Conservation (phyloP, 1,284 basidiomycete species). For the Irpex lacteus region DNA sequence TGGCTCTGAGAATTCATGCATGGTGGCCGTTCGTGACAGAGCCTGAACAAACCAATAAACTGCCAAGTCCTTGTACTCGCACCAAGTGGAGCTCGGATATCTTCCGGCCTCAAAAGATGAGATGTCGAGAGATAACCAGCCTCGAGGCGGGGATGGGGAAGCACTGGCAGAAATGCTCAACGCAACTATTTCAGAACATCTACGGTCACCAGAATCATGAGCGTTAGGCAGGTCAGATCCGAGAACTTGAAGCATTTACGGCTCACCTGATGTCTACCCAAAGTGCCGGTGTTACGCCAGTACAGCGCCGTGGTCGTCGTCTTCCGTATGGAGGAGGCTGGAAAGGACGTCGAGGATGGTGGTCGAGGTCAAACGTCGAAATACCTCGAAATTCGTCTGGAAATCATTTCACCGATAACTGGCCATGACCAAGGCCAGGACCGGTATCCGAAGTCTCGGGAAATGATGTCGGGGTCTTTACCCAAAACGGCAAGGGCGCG, state of each 20-base stretch:
- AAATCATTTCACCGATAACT: not conserved
- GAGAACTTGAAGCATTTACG: not conserved
- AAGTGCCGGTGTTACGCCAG: not conserved
- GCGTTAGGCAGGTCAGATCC: not conserved
- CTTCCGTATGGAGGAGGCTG: not conserved
- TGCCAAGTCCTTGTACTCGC: not conserved
- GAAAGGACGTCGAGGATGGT: not conserved
- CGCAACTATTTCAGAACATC: not conserved
- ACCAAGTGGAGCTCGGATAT: not conserved
- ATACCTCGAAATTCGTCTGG: not conserved
- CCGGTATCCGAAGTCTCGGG: not conserved
- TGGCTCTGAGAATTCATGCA: constrained; percentile 26
- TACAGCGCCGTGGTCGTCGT: not conserved
- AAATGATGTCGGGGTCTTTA: not conserved
- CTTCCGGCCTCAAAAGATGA: not conserved
- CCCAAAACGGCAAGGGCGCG: not conserved
- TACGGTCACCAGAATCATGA: not conserved
- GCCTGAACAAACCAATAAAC: not conserved
- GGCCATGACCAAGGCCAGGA: not conserved
- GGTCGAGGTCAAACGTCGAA: not conserved
- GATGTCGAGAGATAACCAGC: not conserved
- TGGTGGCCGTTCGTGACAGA: constrained; percentile 13
- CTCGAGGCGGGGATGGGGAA: not conserved
- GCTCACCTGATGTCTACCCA: not conserved
- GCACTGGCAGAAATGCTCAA: not conserved